Base-by-base conservation (phyloP, 129 eudicot species). In the Apium graveolens region DNA sequence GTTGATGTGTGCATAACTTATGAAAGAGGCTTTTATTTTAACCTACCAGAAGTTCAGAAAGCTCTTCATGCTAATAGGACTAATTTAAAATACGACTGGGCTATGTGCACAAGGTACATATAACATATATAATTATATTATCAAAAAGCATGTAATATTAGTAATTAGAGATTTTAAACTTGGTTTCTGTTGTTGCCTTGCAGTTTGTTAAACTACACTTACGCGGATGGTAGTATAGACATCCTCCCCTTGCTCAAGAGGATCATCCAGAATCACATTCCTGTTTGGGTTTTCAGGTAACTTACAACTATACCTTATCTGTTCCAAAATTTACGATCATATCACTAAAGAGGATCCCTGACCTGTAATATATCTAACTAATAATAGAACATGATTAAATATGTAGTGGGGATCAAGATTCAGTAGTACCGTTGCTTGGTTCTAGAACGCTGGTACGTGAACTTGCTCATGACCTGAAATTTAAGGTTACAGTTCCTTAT, bases 61-160 rank as follows among this genome's bases (percentile, higher is more conserved):
- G 99, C 99, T 62, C 90, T 96, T 39, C 99, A 96, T 85, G 99
- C 97, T 42, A 92, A 96, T 77, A 86, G 96, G 81, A 95, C 99
- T 31, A 87, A 85, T 75, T 80, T 96, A 76, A 88, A 92, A 0
- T 92, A 96, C 73, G 27, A 74, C 11, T 96, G 99, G 97, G 46
- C 85, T 44, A 96, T 92, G 99, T 96, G 99, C 84, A 96, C 97
- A 44, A 78, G 87, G 99, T 96, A 85, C 7, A 29, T 12, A 29
- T 3, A 3, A 57, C 31, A 24, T 21, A 53, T 53, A 17, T 21
- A 24, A 57, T 29, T 24, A 1, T 9, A 57, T 29, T 57, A n/a
- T 57, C 66, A 7, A 57, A 3, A 57, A 29, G 14, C 21, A 65
- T 31, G 71, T 65, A n/a, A 4, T 57, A 57, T 57, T 57, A 9